Percentiles rank a stretch among this genome's conserved stretches.
Evolutionary conservation across 164 flowering plant species (phyloP).

Genomic region (Akebia trifoliata): DNA sequence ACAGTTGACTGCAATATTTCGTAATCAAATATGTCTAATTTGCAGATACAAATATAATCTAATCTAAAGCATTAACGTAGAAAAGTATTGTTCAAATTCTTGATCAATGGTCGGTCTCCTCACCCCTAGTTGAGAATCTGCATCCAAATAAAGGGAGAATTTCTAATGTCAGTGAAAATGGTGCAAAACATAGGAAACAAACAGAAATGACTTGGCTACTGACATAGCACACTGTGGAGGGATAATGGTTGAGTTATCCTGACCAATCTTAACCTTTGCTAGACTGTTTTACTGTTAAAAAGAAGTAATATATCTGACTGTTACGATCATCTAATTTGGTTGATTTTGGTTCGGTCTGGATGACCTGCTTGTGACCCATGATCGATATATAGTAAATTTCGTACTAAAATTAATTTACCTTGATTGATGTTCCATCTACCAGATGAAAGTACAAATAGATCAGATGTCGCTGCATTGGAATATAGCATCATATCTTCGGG

Average conservation of each 20-base stretch:
- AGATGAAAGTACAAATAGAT: constrained; percentile 48
- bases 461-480: constrained; percentile 28
- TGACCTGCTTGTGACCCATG: too few relatives aligned
- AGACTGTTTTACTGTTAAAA: too few relatives aligned
- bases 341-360: neutral
- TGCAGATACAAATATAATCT: neutral
- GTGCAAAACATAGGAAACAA: too few relatives aligned
- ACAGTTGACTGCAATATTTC: neutral
- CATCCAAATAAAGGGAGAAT: constrained; percentile 15
- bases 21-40: neutral
- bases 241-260: too few relatives aligned
- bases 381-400: too few relatives aligned
- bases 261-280: too few relatives aligned
- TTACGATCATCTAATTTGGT: neutral
- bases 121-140: constrained; percentile 35
- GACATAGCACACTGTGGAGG: too few relatives aligned
- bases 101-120: constrained; percentile 81
- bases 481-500: constrained; percentile 32
- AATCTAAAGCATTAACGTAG: constrained; percentile 54
- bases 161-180: too few relatives aligned
- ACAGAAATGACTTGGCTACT: too few relatives aligned
- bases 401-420: constrained; percentile 34
- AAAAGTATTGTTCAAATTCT: constrained; percentile 88
- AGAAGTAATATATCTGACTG: neutral
- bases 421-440: constrained; percentile 50